Evolutionary conservation across 2,329 filamentous ascomycete species (phyloP).

Genomic region (Myriosclerotinia duriaeana): DNA sequence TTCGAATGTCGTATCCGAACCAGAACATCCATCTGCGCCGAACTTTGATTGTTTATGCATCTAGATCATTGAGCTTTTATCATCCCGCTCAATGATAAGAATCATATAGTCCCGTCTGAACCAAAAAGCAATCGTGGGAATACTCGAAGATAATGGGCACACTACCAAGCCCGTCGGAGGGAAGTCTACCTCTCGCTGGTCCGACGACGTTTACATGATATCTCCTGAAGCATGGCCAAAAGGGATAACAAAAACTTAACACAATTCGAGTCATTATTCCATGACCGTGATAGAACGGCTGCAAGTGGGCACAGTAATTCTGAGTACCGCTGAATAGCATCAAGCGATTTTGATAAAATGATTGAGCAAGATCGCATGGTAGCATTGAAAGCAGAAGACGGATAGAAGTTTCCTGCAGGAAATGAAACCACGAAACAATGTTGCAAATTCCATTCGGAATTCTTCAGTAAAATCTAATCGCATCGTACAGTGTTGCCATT

Average conservation of each 20-base stretch:
- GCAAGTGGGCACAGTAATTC: background rate
- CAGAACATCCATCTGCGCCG: too few species aligned
- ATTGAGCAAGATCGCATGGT: background rate
- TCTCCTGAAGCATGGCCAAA: background rate
- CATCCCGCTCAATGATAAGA: too few species aligned
- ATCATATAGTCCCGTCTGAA: too few species aligned
- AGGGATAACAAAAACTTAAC: background rate
- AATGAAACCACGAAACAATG: too few species aligned
- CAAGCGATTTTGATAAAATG: background rate
- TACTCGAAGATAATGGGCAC: background rate
- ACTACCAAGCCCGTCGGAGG: background rate
- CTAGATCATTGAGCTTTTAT: background rate
- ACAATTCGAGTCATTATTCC: background rate
- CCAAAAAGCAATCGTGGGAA: background rate
- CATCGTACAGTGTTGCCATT: background rate
- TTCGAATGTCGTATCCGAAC: too few species aligned
- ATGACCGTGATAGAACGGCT: background rate
- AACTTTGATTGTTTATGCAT: too few species aligned
- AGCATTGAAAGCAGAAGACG: background rate
- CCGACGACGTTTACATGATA: background rate
- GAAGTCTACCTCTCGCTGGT: background rate
- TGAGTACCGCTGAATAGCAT: background rate
- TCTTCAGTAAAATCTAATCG: too few species aligned
- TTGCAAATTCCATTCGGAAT: too few species aligned
- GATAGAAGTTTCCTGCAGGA: too few species aligned